These are phyloP conservation scores for Coemansia reversa DNA, from an alignment of 192 early-diverging fungal genomes.

Conservation along the genomic window DNA sequence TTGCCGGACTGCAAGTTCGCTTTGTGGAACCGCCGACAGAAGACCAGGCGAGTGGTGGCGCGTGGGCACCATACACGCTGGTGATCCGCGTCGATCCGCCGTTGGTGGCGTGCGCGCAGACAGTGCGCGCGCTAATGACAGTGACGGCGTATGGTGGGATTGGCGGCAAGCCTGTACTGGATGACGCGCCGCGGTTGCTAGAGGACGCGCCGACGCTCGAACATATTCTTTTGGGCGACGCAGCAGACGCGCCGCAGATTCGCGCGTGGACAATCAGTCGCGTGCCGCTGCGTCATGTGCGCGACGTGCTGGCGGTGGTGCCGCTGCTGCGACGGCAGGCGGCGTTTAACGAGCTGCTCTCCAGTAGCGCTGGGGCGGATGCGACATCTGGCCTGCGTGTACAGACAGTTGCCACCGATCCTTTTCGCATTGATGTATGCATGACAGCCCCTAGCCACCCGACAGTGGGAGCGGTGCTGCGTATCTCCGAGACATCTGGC, in stretches of 20 bases:
- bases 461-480: slow-evolving; percentile 25
- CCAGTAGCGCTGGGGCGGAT: slow-evolving; percentile 25
- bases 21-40: slow-evolving; percentile 24
- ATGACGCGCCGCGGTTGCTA: slow-evolving; percentile 40
- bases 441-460: not conserved
- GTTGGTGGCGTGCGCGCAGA: slow-evolving; percentile 43
- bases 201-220: slow-evolving; percentile 52
- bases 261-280: slow-evolving; percentile 42
- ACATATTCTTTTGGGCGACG: slow-evolving; percentile 7
- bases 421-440: slow-evolving; percentile 46
- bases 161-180: not conserved
- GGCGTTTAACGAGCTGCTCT: slow-evolving; percentile 41
- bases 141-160: slow-evolving; percentile 1
- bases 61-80: slow-evolving; percentile 36
- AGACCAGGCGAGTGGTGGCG: not conserved
- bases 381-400: not conserved
- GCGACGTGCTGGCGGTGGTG: slow-evolving; percentile 19
- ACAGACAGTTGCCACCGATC: slow-evolving; percentile 42
- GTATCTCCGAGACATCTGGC: slow-evolving; percentile 20
- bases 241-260: slow-evolving; percentile 28
- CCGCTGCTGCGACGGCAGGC: slow-evolving; percentile 46
- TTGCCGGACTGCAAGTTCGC: slow-evolving; percentile 32
- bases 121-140: slow-evolving; percentile 36
- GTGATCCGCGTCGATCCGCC: slow-evolving; percentile 32
- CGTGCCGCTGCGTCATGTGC: slow-evolving; percentile 25